Evolutionary conservation across 345 rosid species (phyloP).

Genomic region (Gossypioides kirkii): DNA sequence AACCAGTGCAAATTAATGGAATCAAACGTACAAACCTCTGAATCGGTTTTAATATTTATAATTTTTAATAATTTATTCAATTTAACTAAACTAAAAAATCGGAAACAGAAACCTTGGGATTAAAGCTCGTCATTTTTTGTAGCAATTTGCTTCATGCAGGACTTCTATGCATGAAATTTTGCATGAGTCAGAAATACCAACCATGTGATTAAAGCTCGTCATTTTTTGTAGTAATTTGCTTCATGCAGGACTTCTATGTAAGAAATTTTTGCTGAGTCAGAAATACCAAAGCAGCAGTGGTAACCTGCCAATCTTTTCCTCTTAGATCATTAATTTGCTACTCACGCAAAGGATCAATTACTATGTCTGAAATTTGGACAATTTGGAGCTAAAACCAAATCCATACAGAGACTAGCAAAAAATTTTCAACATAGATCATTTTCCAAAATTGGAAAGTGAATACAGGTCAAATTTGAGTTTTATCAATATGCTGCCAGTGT

Average conservation of each 20-base stretch:
- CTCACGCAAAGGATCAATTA: not conserved
- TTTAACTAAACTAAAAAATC: too few relatives aligned
- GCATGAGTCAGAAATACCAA: not conserved
- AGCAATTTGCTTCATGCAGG: not conserved
- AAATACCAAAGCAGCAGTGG: not conserved
- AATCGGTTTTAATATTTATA: too few relatives aligned
- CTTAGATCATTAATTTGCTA: not conserved
- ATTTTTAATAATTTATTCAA: too few relatives aligned
- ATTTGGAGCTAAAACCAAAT: not conserved
- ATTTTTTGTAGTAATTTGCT: not conserved
- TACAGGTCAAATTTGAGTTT: constrained; percentile 9
- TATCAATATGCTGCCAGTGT: not conserved
- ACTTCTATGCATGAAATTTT: too few relatives aligned
- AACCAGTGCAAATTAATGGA: too few relatives aligned
- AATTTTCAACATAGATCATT: not conserved
- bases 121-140: too few relatives aligned
- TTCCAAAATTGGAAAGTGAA: not conserved
- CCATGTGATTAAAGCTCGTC: too few relatives aligned
- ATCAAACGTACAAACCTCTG: too few relatives aligned
- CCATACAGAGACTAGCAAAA: not conserved
- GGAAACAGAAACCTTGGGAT: too few relatives aligned
- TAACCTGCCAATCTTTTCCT: not conserved
- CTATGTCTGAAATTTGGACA: not conserved
- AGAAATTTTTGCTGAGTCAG: not conserved
- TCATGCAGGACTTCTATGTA: too few relatives aligned